Evolutionary conservation across 306 rosid species (phyloP).

Genomic region (Cercis canadensis): DNA sequence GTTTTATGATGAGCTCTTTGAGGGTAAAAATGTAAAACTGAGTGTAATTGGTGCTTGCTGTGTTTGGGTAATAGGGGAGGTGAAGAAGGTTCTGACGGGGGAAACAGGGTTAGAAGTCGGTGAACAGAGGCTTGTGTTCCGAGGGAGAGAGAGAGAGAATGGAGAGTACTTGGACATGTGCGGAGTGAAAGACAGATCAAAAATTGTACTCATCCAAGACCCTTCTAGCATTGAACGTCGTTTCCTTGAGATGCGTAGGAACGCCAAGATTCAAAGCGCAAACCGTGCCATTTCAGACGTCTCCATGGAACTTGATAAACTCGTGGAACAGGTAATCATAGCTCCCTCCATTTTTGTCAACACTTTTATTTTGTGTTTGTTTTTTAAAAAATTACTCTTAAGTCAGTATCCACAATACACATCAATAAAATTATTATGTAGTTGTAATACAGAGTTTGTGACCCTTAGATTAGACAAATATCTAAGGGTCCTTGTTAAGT

Average conservation of each 20-base stretch:
- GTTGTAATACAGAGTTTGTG: no score
- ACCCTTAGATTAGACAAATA: no score
- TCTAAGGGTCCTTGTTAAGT: no score
- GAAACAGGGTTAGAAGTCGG: constrained; percentile 61
- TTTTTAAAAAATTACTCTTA: no score
- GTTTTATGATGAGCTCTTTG: neutral
- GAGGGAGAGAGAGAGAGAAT: constrained; percentile 73
- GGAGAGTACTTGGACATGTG: constrained; percentile 69
- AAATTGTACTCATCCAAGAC: constrained; percentile 64
- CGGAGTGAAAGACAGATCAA: constrained; percentile 79
- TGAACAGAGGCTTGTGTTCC: constrained; percentile 66
- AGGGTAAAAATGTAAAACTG: constrained; percentile 5
- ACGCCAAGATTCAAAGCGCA: constrained; percentile 63
- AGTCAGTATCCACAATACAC: no score
- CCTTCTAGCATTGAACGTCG: constrained; percentile 73
- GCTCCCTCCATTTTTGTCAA: no score
- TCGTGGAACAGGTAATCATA: constrained; percentile 63
- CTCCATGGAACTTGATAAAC: constrained; percentile 57
- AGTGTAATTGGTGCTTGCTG: neutral
- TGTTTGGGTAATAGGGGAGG: constrained; percentile 57
- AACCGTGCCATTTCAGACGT: constrained; percentile 64
- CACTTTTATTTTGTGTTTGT: no score
- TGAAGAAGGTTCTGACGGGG: constrained; percentile 71
- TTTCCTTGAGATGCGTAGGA: constrained; percentile 52
- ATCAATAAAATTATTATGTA: no score